These are phyloP conservation scores for Myriosclerotinia curreyana DNA, from an alignment of 2,329 filamentous ascomycete genomes.

Conservation along the genomic window DNA sequence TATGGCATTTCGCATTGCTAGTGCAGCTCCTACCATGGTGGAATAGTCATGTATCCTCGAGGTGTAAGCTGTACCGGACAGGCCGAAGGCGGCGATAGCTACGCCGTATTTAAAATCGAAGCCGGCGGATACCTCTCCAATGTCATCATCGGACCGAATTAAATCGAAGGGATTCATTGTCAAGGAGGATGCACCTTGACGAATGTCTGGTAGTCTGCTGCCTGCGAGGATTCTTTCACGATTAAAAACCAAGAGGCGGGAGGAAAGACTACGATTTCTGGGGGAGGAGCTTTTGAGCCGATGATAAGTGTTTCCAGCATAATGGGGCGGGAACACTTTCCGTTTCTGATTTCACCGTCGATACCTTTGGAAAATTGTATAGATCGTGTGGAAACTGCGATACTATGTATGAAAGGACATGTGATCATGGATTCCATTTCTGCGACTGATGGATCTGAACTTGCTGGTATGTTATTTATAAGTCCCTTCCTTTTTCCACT, in stretches of 20 bases:
- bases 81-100: slow-evolving; percentile 42
- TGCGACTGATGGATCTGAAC: slow-evolving; percentile 41
- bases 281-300: slow-evolving; percentile 45
- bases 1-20: not conserved
- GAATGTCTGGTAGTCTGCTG: slow-evolving; percentile 34
- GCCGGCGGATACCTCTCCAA: slow-evolving; percentile 39
- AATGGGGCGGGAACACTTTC: slow-evolving; percentile 43
- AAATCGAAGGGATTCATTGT: slow-evolving; percentile 38
- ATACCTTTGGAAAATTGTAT: slow-evolving; percentile 48
- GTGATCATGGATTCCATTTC: slow-evolving; percentile 45
- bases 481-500: not conserved
- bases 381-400: slow-evolving; percentile 51
- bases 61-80: slow-evolving; percentile 44
- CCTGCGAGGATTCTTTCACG: slow-evolving; percentile 34
- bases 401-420: slow-evolving; percentile 33
- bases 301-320: slow-evolving; percentile 44
- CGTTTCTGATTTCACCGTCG: slow-evolving; percentile 43
- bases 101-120: slow-evolving; percentile 40
- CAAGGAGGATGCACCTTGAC: slow-evolving; percentile 34
- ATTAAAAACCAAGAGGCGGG: slow-evolving; percentile 33
- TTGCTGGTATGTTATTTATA: slow-evolving; percentile 26
- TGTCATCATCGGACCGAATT: slow-evolving; percentile 40
- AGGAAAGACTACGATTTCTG: slow-evolving; percentile 44
- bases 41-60: slow-evolving; percentile 46
- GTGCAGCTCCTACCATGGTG: slow-evolving; percentile 36